Evolutionary conservation across 805 yeast genomes (phyloP).

Genomic region (Sugiyamaella valdiviana): DNA sequence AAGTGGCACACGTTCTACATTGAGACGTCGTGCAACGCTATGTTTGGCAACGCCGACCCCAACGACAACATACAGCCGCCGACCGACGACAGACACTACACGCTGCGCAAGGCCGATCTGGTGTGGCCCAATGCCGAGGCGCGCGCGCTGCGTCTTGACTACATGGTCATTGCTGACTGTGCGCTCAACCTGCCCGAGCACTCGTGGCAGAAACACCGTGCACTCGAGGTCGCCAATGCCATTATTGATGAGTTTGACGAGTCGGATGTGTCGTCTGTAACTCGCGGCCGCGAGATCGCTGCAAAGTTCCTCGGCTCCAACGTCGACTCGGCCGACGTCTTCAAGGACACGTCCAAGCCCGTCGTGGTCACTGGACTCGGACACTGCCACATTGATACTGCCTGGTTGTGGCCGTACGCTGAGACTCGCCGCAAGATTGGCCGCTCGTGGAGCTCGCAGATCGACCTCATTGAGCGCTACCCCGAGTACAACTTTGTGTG

Average conservation of each 20-base stretch:
- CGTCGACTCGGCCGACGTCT: constrained; percentile 62
- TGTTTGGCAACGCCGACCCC: constrained; percentile 69
- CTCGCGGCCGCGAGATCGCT: constrained; percentile 62
- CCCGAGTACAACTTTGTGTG: constrained; percentile 95
- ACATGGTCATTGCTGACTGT: constrained; percentile 85
- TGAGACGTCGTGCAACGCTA: constrained; percentile 90
- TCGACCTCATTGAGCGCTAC: constrained; percentile 73
- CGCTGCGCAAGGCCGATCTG: constrained; percentile 63
- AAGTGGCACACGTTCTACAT: constrained; percentile 63
- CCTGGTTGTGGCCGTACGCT: constrained; percentile 99
- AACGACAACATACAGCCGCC: constrained; percentile 54
- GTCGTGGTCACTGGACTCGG: constrained; percentile 72
- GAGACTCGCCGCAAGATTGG: constrained; percentile 90
- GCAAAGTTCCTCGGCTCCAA: constrained; percentile 55
- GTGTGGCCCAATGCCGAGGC: constrained; percentile 78
- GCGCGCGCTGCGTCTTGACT: constrained; percentile 68
- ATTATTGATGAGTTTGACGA: constrained; percentile 83
- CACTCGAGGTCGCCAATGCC: constrained; percentile 69
- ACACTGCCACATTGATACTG: constrained; percentile 95
- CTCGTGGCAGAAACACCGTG: constrained; percentile 76
- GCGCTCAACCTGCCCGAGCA: constrained; percentile 77
- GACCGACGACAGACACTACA: constrained; percentile 63
- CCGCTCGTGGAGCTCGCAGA: constrained; percentile 91
- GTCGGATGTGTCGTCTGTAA: constrained; percentile 38
- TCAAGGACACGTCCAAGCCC: constrained; percentile 32